phyloP scores from a whole-genome alignment of 805 yeast genomes.

The Sugiyamaella qingdaonensis region DNA sequence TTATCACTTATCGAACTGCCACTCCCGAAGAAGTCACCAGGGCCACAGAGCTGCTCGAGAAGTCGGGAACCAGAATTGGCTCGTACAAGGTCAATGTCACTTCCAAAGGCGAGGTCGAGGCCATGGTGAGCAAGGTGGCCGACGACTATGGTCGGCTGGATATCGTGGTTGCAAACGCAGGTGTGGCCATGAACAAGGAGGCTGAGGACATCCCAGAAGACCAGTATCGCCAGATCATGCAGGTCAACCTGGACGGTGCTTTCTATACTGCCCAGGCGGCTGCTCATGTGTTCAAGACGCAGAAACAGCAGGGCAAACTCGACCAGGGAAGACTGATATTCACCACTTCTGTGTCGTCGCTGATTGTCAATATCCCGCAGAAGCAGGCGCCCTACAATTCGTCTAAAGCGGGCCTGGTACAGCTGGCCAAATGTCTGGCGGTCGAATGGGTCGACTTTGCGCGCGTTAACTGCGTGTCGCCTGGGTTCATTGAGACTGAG shows the following conservation, averaged over 20 bases:
- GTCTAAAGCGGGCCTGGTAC: conserved; percentile 64
- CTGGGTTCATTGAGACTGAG: conserved; percentile 75
- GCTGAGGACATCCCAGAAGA: conserved; percentile 58
- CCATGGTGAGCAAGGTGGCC: conserved; percentile 25
- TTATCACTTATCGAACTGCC: conserved; percentile 20
- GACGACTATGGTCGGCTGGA: conserved; percentile 48
- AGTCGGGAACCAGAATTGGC: conserved; percentile 27
- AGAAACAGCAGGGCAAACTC: conserved; percentile 52
- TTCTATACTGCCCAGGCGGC: conserved; percentile 44
- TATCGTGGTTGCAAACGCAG: conserved; percentile 56
- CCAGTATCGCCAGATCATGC: conserved; percentile 54
- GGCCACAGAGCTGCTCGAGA: conserved; percentile 28
- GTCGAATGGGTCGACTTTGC: conserved; percentile 62
- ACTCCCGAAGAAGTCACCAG: conserved; percentile 17
- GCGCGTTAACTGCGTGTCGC: conserved; percentile 64
- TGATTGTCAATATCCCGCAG: conserved; percentile 62
- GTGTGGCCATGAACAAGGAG: conserved; percentile 57
- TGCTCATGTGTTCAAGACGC: conserved; percentile 28
- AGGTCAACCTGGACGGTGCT: conserved; percentile 55
- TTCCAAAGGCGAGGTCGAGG: conserved; percentile 30
- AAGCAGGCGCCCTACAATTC: conserved; percentile 53
- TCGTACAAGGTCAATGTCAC: conserved; percentile 27
- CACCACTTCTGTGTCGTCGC: conserved; percentile 54
- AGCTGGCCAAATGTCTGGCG: conserved; percentile 57
- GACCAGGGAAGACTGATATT: conserved; percentile 48